Base-by-base conservation (phyloP, 306 rosid species). In the Dicorynia guianensis region DNA sequence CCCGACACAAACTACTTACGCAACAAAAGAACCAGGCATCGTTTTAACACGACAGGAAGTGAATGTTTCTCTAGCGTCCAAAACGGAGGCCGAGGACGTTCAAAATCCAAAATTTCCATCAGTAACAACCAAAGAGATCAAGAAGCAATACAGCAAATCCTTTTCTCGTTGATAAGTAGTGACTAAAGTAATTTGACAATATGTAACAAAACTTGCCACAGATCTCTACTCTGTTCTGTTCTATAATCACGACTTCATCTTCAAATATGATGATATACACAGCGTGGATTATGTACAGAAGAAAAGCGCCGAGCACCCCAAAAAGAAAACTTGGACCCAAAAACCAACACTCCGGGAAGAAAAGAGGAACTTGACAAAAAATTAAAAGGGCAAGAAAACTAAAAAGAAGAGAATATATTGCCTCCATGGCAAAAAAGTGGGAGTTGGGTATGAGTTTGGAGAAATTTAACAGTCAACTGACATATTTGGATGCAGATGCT, bases 401-500 rank as follows among this genome's bases (percentile, higher is more conserved):
- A 42, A 17, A 53, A 52, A 76, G 39, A 42, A 76, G 73, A 53
- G 49, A 20, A 11, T 44, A 66, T 38, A 53, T 6, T 35, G 9
- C 73, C 56, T 55, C 46, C 20, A 42, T 13, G 54, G 13, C 57
- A 34, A 59, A 71, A 83, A 61, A 52, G 46, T 2, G 58, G 8
- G 8, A 54, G 25, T 25, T 13, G 4, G 7, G 57, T 8, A 62
- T 9, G n/a, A 36, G 67, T 42, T 44, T 18, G 20, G 2, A 18
- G 43, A 64, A 67, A 79, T 71, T 53, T n/a, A 36, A 44, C 66
- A 10, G 38, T 83, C 79, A 86, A 52, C 65, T 44, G 81, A 73
- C 36, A 11, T 79, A 85, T 84, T 80, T 82, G 36, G 93, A 74
- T 8, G 96, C 44, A 53, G 98, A 91, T 14, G 84, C 98, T 15